These are phyloP conservation scores for Euphorbia schlechtendalii DNA, from an alignment of 441 rosid genomes.

Conservation along the genomic window DNA sequence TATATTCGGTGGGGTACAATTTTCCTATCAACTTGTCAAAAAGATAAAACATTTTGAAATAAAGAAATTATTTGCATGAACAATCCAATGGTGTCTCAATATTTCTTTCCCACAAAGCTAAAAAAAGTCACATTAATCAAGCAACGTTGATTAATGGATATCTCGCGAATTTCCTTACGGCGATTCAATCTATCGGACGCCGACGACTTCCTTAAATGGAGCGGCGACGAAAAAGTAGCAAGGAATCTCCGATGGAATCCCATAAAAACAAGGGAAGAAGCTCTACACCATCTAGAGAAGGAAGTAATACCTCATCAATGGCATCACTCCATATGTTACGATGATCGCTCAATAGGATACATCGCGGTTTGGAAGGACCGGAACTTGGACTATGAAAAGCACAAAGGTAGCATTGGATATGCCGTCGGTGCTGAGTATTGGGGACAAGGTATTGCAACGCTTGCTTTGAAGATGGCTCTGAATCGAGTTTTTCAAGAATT, in stretches of 20 bases:
- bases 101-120: too few species aligned
- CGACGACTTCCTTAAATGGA: conserved; percentile 41
- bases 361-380: conserved; percentile 20
- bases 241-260: conserved; percentile 33
- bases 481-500: conserved; percentile 23
- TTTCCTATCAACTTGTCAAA: too few species aligned
- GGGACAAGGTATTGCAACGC: conserved; percentile 34
- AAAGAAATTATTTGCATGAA: too few species aligned
- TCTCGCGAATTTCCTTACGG: conserved; percentile 37
- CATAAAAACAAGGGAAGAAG: conserved; percentile 31
- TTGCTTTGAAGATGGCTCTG: conserved; percentile 34
- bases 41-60: too few species aligned
- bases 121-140: not conserved
- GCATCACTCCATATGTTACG: conserved; percentile 40
- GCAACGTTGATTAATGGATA: conserved; percentile 21
- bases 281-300: conserved; percentile 21
- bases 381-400: conserved; percentile 24
- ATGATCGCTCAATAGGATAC: conserved; percentile 35
- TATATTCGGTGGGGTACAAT: too few species aligned
- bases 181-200: conserved; percentile 41
- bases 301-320: conserved; percentile 36
- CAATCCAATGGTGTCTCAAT: too few species aligned
- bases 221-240: conserved; percentile 30
- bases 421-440: conserved; percentile 31
- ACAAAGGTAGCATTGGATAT: conserved; percentile 33